Evolutionary conservation across 495 filamentous ascomycete species (phyloP).

Genomic region (Oidiodendron maius): DNA sequence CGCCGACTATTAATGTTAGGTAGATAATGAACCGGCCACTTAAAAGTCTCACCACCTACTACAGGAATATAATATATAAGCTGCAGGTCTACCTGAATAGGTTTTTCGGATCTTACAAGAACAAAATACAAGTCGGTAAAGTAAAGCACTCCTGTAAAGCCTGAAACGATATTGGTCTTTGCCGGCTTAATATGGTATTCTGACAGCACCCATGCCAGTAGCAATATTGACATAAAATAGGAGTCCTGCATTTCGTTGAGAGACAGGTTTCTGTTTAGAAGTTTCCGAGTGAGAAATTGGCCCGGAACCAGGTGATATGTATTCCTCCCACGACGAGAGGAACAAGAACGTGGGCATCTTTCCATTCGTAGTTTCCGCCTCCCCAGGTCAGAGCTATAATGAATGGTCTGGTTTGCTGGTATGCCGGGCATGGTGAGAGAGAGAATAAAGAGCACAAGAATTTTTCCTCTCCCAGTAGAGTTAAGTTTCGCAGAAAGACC

Average conservation of each 20-base stretch:
- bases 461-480: too few species aligned
- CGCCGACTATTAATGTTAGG: too few species aligned
- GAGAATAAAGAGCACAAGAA: too few species aligned
- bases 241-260: constrained; percentile 41
- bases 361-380: constrained; percentile 48
- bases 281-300: neutral
- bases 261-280: constrained; percentile 36
- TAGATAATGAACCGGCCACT: too few species aligned
- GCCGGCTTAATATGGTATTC: neutral
- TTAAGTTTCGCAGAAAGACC: too few species aligned
- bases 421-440: too few species aligned
- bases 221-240: constrained; percentile 46
- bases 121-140: constrained; percentile 55
- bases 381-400: constrained; percentile 53
- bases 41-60: too few species aligned
- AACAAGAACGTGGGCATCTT: constrained; percentile 36
- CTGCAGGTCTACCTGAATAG: constrained; percentile 41
- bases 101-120: constrained; percentile 40
- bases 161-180: constrained; percentile 5
- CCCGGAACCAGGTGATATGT: constrained; percentile 33
- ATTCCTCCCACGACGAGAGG: constrained; percentile 42
- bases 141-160: constrained; percentile 48
- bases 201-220: constrained; percentile 31
- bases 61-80: constrained; percentile 41
- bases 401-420: too few species aligned